Percentiles rank a stretch among this genome's conserved stretches.
These are phyloP conservation scores for Colletotrichum musicola DNA, from an alignment of 2,329 filamentous ascomycete species.

Conservation along the genomic window DNA sequence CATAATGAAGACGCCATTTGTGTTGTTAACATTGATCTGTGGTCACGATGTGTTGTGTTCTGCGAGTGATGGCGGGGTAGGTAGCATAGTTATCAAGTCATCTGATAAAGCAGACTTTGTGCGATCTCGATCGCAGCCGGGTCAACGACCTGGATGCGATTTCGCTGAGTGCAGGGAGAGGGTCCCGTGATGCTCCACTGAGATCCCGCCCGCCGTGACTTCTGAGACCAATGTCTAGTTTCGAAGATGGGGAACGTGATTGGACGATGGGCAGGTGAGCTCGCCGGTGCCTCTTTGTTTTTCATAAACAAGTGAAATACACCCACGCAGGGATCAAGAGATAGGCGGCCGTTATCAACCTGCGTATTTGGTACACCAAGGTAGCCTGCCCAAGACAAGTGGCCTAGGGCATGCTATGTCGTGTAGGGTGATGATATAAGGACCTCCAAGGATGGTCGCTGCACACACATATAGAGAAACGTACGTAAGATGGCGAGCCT, in stretches of 20 bases:
- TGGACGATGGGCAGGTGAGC: neutral
- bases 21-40: slow-evolving; percentile 16
- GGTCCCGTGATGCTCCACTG: slow-evolving; percentile 20
- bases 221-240: slow-evolving; percentile 20
- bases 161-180: slow-evolving; percentile 9
- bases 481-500: too few relatives aligned
- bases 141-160: neutral
- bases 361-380: too few relatives aligned
- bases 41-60: neutral
- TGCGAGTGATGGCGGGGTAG: slow-evolving; percentile 4
- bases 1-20: slow-evolving; percentile 21
- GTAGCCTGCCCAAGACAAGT: too few relatives aligned
- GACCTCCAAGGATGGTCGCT: too few relatives aligned
- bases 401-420: too few relatives aligned
- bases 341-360: too few relatives aligned
- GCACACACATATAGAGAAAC: too few relatives aligned
- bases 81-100: neutral
- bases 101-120: neutral
- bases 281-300: neutral
- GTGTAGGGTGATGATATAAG: too few relatives aligned
- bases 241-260: slow-evolving; percentile 5
- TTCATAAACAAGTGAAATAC: too few relatives aligned
- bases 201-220: slow-evolving; percentile 2
- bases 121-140: slow-evolving; percentile 29
- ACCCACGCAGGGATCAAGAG: too few relatives aligned